Conservation (phyloP, 345 rosid genomes). For the Gossypium herbaceum region DNA sequence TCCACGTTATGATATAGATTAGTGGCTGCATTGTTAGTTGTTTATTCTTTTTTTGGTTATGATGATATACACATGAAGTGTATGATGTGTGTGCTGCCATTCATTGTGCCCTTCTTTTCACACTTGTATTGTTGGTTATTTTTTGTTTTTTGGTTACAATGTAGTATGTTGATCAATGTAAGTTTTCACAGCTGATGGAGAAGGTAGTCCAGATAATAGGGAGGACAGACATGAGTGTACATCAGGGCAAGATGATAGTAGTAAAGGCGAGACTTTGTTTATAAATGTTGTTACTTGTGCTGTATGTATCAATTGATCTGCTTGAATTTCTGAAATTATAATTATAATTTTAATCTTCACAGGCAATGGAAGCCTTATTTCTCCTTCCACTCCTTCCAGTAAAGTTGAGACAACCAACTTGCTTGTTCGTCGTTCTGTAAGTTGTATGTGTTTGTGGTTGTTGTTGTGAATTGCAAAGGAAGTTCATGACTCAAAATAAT, state of each 20-base stretch:
- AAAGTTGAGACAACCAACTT: slow-evolving; percentile 38
- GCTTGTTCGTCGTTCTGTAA: slow-evolving; percentile 96
- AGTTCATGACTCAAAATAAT: slow-evolving; percentile 51
- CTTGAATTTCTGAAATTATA: slow-evolving; percentile 17
- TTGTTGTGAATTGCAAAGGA: slow-evolving; percentile 35
- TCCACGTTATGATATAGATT: neutral
- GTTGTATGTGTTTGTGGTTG: slow-evolving; percentile 98
- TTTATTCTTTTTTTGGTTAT: neutral
- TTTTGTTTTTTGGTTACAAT: neutral
- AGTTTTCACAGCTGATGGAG: slow-evolving; percentile 38
- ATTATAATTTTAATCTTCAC: slow-evolving; percentile 22
- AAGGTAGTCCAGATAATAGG: slow-evolving; percentile 39
- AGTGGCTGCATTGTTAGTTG: neutral
- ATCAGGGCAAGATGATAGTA: slow-evolving; percentile 33
- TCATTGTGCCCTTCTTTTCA: neutral
- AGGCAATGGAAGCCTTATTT: slow-evolving; percentile 40
- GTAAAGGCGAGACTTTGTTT: slow-evolving; percentile 35
- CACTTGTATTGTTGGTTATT: neutral
- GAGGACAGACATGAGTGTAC: slow-evolving; percentile 30
- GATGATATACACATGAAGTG: neutral
- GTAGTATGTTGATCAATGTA: slow-evolving; percentile 9
- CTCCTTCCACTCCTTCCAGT: slow-evolving; percentile 34
- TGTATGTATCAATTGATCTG: slow-evolving; percentile 1
- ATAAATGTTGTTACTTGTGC: slow-evolving; percentile 16
- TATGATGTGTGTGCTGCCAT: neutral